A percentile compares a stretch with the other conserved stretches of the same genome.
Conservation (phyloP, 2,329 filamentous ascomycete species). For the Leptographium flavum region DNA sequence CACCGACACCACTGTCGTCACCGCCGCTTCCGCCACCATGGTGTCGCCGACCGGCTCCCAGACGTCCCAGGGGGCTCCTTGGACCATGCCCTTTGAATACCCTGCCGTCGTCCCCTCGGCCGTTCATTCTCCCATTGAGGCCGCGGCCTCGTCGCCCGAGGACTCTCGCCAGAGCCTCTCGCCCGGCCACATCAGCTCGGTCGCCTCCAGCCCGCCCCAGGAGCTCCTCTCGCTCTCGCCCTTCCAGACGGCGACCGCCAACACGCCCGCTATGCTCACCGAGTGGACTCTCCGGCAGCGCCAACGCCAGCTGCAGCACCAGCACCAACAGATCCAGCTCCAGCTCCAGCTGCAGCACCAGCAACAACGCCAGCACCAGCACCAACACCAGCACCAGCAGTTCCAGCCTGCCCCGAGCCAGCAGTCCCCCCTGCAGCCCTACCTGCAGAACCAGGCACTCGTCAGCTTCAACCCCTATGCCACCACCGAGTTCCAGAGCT, state of each 20-base stretch:
- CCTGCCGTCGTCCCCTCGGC: conserved; percentile 14
- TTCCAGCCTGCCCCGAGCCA: conserved; percentile 29
- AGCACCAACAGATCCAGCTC: conserved; percentile 17
- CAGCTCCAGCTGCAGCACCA: conserved; percentile 27
- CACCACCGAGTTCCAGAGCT: conserved; percentile 36
- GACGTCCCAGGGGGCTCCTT: conserved; percentile 24
- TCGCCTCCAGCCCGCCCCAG: conserved; percentile 38
- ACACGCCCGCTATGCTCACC: conserved; percentile 33
- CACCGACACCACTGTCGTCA: too few relatives aligned
- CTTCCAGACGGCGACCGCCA: conserved; percentile 36
- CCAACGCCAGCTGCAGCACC: conserved; percentile 28
- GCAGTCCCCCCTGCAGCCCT: conserved; percentile 33
- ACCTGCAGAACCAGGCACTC: conserved; percentile 43
- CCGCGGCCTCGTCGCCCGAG: conserved; percentile 36
- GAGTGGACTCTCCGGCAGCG: conserved; percentile 49
- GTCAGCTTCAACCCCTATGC: conserved; percentile 40
- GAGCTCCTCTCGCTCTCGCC: conserved; percentile 43
- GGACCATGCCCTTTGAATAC: conserved; percentile 40
- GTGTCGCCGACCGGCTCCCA: conserved; percentile 21
- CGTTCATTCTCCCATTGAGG: conserved; percentile 24
- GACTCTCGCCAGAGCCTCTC: conserved; percentile 34
- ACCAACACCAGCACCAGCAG: conserved; percentile 21
- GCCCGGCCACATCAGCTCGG: conserved; percentile 28
- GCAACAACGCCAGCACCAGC: conserved; percentile 16
- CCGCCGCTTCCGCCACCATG: conserved; percentile 23